Percentiles rank a stretch among this genome's conserved stretches.
phyloP scores from a whole-genome alignment of 73 alveolate genomes.

The Stentor roeselii region DNA sequence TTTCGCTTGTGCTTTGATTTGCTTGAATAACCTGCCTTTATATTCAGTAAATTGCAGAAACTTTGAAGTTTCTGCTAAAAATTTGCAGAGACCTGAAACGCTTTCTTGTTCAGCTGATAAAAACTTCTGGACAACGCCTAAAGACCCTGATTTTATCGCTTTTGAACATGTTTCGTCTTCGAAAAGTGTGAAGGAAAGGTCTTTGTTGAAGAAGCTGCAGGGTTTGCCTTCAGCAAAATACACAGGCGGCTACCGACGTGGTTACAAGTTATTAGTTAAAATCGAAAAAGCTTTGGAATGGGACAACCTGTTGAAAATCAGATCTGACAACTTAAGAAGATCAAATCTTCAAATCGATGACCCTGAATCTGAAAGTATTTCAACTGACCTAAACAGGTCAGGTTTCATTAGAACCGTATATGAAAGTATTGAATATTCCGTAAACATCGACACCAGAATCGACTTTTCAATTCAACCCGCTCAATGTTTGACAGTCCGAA shows the following conservation, averaged over 20 bases:
- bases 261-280: slow-evolving; percentile 49
- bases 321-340: slow-evolving; percentile 31
- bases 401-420: neutral
- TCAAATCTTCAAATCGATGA: neutral
- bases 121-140: neutral
- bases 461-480: neutral
- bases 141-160: neutral
- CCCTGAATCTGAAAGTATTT: neutral
- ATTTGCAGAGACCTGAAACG: neutral
- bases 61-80: neutral
- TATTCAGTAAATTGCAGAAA: neutral
- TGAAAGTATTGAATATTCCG: neutral
- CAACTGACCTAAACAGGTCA: neutral
- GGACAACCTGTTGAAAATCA: slow-evolving; percentile 48
- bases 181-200: slow-evolving; percentile 24
- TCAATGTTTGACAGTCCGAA: neutral
- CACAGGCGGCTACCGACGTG: slow-evolving; percentile 35
- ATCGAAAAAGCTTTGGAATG: slow-evolving; percentile 56
- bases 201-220: slow-evolving; percentile 33
- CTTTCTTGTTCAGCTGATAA: neutral
- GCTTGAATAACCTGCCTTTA: neutral
- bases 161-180: neutral
- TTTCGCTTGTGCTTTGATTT: neutral
- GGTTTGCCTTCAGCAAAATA: slow-evolving; percentile 34
- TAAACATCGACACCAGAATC: neutral